Evolutionary conservation across 2,329 filamentous ascomycete genomes (phyloP).

Genomic region (Zymoseptoria passerinii): DNA sequence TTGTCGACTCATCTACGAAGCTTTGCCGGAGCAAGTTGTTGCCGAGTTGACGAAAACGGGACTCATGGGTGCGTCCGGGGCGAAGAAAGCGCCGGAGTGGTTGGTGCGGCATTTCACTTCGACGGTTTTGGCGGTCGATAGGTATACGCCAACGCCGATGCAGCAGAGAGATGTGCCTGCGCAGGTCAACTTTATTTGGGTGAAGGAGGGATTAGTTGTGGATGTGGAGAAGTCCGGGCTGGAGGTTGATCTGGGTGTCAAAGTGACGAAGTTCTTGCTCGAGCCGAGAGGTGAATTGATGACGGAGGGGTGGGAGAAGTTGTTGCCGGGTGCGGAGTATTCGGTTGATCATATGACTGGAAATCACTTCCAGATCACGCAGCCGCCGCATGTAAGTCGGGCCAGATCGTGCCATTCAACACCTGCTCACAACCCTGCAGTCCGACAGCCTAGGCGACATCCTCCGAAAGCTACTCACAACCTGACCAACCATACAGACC

Average conservation of each 20-base stretch:
- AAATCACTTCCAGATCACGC: conserved; percentile 27
- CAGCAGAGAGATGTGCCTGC: conserved; percentile 16
- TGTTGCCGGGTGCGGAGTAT: conserved; percentile 23
- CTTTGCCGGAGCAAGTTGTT: conserved; percentile 21
- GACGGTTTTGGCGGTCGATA: conserved; percentile 22
- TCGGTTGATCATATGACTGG: conserved; percentile 26
- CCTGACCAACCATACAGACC: neutral
- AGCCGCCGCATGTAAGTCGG: conserved; percentile 23
- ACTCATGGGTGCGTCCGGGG: conserved; percentile 21
- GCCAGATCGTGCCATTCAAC: neutral
- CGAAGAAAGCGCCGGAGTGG: conserved; percentile 26
- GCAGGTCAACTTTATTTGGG: conserved; percentile 26
- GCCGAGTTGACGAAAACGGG: conserved; percentile 20
- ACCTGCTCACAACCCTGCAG: conserved; percentile 1
- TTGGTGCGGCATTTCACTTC: conserved; percentile 25
- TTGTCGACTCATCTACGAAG: conserved; percentile 20
- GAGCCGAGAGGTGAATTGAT: conserved; percentile 23
- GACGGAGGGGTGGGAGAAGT: conserved; percentile 24
- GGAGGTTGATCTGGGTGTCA: conserved; percentile 24
- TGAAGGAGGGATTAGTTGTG: conserved; percentile 24
- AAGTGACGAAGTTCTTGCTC: conserved; percentile 26
- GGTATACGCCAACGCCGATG: conserved; percentile 23
- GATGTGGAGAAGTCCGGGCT: conserved; percentile 22
- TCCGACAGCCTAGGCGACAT: conserved; percentile 14
- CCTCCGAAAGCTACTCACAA: conserved; percentile 1